These are phyloP conservation scores for Hypoxylon fragiforme DNA, from an alignment of 495 filamentous ascomycete genomes.

Conservation along the genomic window DNA sequence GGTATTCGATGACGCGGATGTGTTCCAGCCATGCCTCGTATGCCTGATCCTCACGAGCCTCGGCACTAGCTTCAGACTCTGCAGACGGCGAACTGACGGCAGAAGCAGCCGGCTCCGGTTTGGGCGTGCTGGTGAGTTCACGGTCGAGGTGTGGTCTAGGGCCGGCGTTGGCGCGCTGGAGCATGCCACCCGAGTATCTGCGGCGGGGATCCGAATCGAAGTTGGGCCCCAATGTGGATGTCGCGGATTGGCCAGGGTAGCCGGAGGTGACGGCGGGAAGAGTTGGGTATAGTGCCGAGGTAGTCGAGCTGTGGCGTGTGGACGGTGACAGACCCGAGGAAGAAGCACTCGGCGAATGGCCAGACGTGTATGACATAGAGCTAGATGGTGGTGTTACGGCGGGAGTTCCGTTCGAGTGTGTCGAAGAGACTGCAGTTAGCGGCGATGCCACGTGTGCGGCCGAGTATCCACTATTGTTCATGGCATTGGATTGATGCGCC, in stretches of 20 bases:
- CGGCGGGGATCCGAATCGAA: constrained; percentile 82
- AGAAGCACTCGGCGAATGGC: constrained; percentile 77
- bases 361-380: constrained; percentile 78
- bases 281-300: constrained; percentile 75
- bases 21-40: constrained; percentile 85
- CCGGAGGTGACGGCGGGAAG: constrained; percentile 74
- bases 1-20: constrained; percentile 74
- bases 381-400: constrained; percentile 91
- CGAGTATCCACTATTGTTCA: constrained; percentile 48
- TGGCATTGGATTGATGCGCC: constrained; percentile 48
- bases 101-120: constrained; percentile 45
- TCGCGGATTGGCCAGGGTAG: constrained; percentile 63
- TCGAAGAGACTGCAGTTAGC: constrained; percentile 59
- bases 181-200: constrained; percentile 81
- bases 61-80: constrained; percentile 45
- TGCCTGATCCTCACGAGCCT: constrained; percentile 48
- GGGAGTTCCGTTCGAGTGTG: constrained; percentile 68
- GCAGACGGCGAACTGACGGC: constrained; percentile 48
- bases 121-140: constrained; percentile 57
- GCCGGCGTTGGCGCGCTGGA: constrained; percentile 68
- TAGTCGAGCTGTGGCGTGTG: constrained; percentile 62
- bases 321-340: constrained; percentile 65
- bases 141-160: constrained; percentile 49
- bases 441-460: constrained; percentile 62
- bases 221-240: constrained; percentile 77